phyloP scores from a whole-genome alignment of 352 stramenopile species.

The Lagenidium sp. region DNA sequence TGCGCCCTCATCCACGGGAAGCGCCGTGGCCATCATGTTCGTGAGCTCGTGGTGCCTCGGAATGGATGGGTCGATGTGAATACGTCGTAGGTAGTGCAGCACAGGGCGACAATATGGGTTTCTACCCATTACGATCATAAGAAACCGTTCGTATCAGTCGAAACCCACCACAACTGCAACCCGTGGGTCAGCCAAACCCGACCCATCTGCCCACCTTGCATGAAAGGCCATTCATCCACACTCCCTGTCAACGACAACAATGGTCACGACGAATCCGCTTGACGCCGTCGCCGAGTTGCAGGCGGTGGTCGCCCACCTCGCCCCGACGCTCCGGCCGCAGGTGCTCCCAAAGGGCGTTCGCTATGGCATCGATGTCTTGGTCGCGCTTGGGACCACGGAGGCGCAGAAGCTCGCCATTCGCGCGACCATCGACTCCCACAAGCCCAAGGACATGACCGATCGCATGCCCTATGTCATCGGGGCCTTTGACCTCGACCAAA shows the following conservation, averaged over 20 bases:
- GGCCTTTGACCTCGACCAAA: conserved; percentile 46
- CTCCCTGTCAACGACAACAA: no score
- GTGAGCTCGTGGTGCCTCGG: background rate
- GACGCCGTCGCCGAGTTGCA: conserved; percentile 57
- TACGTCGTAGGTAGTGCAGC: background rate
- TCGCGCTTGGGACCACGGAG: conserved; percentile 51
- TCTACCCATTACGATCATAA: background rate
- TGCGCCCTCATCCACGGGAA: conserved; percentile 47
- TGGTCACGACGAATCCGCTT: conserved; percentile 31
- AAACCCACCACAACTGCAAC: background rate
- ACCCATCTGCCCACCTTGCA: no score
- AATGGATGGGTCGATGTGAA: conserved; percentile 1
- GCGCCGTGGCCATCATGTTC: conserved; percentile 62
- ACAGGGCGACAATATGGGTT: conserved; percentile 4
- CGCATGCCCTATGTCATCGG: conserved; percentile 38
- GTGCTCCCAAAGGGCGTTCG: conserved; percentile 47
- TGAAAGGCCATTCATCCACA: conserved; percentile 10
- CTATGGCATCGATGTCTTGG: conserved; percentile 58
- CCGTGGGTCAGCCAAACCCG: no score
- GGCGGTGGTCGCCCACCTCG: conserved; percentile 35
- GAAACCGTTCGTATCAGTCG: background rate
- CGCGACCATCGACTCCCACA: conserved; percentile 26
- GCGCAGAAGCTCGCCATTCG: conserved; percentile 46
- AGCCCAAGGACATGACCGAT: conserved; percentile 21
- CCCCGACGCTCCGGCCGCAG: conserved; percentile 47